Base-by-base conservation (phyloP, 2,329 filamentous ascomycete genomes). In the Penicillium vulpinum region DNA sequence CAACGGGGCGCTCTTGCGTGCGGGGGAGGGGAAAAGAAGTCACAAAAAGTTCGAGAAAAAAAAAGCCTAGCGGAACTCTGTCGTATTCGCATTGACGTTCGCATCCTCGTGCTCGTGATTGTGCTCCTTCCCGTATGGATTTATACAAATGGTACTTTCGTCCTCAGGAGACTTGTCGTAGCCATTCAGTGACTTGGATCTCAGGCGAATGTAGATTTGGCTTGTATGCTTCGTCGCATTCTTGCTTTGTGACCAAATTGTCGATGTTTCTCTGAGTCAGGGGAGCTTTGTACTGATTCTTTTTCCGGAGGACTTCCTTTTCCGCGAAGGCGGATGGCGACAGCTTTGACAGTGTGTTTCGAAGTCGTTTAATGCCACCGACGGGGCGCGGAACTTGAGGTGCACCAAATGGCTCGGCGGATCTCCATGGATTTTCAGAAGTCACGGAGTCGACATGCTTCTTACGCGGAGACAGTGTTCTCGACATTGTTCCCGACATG, bases 121-220 rank as follows among this genome's bases (percentile, higher is more conserved):
- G 22, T 28, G 18, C 13, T 15, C 22, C 11, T 45, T 40, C 21
- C 28, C 24, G 13, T 13, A 33, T 8, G 10, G 16, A 21, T n/a
- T n/a, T 15, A 15, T 26, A 21, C 5, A 18, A 10, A 22, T 15
- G 36, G 22, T 43, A 18, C 13, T 26, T 26, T 31, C 3, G 10
- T 51, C 88, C 87, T 90, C 87, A 75, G 85, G 83, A 73, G 88
- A 87, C 59, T 78, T 83, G 75, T 82, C 83, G 80, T 88, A 92
- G 75, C 90, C 90, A 82, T 85, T 88, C 74, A 83, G 86, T 76
- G 90, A 93, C 66, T 77, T 82, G 80, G 88, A 92, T 67, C 79
- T 87, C 73, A 82, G 84, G 64, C 76, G 77, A 66, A 78, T 79
- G 63, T 65, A 80, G 76, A 83, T 87, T 57, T 78, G 75, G 61